Evolutionary conservation across 306 rosid species (phyloP), one percentile per base, ranked within the genome.

Genomic region (Fagus sylvatica): DNA sequence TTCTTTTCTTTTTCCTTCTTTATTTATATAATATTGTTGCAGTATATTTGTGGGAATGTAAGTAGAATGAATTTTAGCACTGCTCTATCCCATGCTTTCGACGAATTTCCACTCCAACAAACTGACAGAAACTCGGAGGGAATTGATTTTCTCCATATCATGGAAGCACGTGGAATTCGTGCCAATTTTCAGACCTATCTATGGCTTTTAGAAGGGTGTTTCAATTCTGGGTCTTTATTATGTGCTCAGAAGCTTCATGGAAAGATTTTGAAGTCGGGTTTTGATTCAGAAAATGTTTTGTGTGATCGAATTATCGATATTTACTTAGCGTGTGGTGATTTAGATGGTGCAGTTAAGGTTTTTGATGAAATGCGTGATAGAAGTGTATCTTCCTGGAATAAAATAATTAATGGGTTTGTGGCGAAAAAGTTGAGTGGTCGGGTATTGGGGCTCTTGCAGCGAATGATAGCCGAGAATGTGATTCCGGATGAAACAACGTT

Each of bases 181-280:
- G 89, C 97, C 12, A 93, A 93, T 88, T 81, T 76, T 59, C 94
- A 85, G 78, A 91, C 95, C 34, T 89, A 78, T 89, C 74, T 89
- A 79, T 93, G 93, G 91, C 83, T 91, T 69, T 71, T 91, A 55
- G 94, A 93, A 33, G 92, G 87, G 40, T 89, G 89, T 78, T 49
- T 86, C 6, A 81, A 60, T 80, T 89, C 79, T 72, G 88, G 91
- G 75, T 82, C 87, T 42, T 72, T 84, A 73, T 43, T 73, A 62
- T 82, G 91, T 65, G 85, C 83, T 53, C 76, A 68, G 83, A 89
- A 86, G 85, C 90, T 91, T 82, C 98, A 91, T 10, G 91, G 89
- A 72, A 88, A 80, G 83, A 84, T 93, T 81, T 65, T 91, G 67
- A 91, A 93, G 79, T 65, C 78, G 84, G 93, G 97, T 61, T 93